Base-by-base conservation (phyloP, 495 filamentous ascomycete genomes). In the Penicillium salamii region DNA sequence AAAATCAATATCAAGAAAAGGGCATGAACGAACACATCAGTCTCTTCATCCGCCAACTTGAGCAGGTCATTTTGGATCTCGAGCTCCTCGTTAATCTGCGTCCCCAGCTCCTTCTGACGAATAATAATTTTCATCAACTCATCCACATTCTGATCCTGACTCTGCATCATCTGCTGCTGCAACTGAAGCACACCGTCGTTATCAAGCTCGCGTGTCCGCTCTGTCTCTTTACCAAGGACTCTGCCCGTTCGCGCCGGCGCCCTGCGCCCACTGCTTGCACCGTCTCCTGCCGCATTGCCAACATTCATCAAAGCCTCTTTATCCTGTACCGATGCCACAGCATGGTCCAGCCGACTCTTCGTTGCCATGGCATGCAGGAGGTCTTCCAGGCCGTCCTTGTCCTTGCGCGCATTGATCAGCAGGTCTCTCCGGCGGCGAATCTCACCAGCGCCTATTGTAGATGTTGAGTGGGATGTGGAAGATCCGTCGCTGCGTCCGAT, bases 201-300 rank as follows among this genome's bases (percentile, higher is more conserved):
- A 62, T 96, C 93, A 48, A 93, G 69, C 70, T 96, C 91, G 32
- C 92, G 72, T 37, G 93, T 97, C 49, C 79, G 76, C 49, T 90
- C 88, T 34, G 89, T 97, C 68, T 99, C 93, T 37, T 86, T 85
- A 0, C 95, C 95, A 5, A 97, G 74, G 3, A 96, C 88, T 18
- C 91, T 66, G 5, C 89, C 81, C 5, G 80, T 56, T 38, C 67
- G 53, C 7, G 53, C 49, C 28, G 66, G 55, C 15, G 59, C 65
- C 37, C 58, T 62, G 17, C 63, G 57, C 20, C 50, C 58, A 7
- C 35, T 43, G 12, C 46, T 49, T 6, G 50, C 17, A 11, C 32
- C 28, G 21, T 56, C 53, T 2, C 42, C 39, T 9, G 23, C 5
- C 17, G 4, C 26, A 39, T 43, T 55, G 18, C 52, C 52, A 23